Evolutionary conservation across 306 rosid species (phyloP).

Genomic region (Neltuma alba): DNA sequence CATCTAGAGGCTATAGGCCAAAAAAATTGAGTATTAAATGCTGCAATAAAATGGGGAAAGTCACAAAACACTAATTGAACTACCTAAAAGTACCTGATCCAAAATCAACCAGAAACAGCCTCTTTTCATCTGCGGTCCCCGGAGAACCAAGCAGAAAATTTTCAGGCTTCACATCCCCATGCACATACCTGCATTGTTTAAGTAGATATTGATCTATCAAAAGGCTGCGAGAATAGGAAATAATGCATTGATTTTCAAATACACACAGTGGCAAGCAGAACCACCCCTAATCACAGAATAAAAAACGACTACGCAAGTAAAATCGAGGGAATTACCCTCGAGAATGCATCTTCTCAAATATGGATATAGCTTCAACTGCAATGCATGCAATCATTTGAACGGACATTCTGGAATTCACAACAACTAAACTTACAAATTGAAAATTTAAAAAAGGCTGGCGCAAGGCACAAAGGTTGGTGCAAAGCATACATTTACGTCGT

Average conservation of each 20-base stretch:
- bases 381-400: constrained; percentile 97
- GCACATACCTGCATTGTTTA: constrained; percentile 65
- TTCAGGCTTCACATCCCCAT: constrained; percentile 94
- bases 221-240: too few relatives aligned
- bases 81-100: constrained; percentile 76
- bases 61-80: constrained; percentile 31
- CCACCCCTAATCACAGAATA: too few relatives aligned
- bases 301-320: too few relatives aligned
- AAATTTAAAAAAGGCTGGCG: constrained; percentile 8
- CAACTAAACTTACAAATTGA: constrained; percentile 4
- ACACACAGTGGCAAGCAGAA: too few relatives aligned
- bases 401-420: constrained; percentile 67
- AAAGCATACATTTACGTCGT: too few relatives aligned
- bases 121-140: constrained; percentile 81
- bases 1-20: constrained; percentile 69
- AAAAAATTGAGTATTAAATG: constrained; percentile 24
- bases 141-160: constrained; percentile 88
- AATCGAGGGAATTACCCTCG: constrained; percentile 82
- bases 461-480: too few relatives aligned
- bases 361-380: constrained; percentile 96
- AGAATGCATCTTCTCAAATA: constrained; percentile 95
- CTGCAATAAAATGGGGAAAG: background rate
- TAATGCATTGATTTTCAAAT: background rate
- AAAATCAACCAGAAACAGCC: constrained; percentile 80
- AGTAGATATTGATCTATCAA: background rate